phyloP scores from a whole-genome alignment of 306 rosid genomes.

The Bauhinia variegata region DNA sequence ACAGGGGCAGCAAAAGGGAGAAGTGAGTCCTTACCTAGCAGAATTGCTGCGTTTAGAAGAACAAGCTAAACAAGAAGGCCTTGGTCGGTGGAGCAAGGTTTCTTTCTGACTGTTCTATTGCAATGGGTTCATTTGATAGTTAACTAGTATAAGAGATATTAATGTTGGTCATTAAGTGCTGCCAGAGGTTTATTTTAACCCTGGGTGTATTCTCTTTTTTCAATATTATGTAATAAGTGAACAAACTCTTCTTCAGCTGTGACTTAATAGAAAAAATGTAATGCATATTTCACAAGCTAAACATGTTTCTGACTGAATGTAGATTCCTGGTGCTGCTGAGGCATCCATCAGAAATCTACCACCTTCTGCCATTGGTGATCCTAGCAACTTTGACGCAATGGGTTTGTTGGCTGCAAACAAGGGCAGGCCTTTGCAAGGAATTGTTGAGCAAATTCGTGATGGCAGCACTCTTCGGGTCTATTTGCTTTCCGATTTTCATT shows the following conservation, averaged over 20 bases:
- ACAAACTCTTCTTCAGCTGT: conserved; percentile 6
- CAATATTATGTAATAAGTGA: neutral
- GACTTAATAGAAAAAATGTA: neutral
- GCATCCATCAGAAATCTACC: conserved; percentile 76
- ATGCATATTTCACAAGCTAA: neutral
- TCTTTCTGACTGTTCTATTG: conserved; percentile 23
- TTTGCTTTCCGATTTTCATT: conserved; percentile 90
- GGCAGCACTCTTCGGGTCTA: conserved; percentile 85
- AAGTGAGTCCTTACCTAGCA: conserved; percentile 82
- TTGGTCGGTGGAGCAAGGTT: conserved; percentile 98
- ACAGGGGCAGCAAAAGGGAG: conserved; percentile 89
- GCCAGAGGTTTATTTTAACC: neutral
- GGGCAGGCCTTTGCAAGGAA: conserved; percentile 80
- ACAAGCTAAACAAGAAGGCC: conserved; percentile 83
- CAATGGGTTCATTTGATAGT: neutral
- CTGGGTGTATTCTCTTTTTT: neutral
- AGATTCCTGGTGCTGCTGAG: conserved; percentile 86
- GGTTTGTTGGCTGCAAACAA: conserved; percentile 76
- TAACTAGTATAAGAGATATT: conserved; percentile 10
- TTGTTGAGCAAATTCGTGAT: conserved; percentile 96
- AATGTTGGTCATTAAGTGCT: too few relatives aligned
- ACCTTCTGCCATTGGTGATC: conserved; percentile 86
- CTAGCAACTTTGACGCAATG: conserved; percentile 84
- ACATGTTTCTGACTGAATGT: conserved; percentile 40
- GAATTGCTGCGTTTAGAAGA: conserved; percentile 84